Conservation (phyloP, 164 flowering plant genomes). For the Berberis vulgaris region DNA sequence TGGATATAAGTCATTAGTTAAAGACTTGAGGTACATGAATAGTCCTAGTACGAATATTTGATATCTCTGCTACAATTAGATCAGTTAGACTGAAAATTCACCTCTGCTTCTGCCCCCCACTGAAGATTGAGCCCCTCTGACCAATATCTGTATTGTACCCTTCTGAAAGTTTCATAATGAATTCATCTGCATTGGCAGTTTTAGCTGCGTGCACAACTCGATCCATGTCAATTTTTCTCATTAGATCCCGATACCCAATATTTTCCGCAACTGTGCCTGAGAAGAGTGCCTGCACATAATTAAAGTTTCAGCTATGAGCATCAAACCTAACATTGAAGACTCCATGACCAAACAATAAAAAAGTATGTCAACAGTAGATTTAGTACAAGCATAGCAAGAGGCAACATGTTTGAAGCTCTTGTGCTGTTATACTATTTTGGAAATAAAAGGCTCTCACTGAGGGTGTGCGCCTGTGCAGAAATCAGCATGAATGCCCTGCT, state of each 20-base stretch:
- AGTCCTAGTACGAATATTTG: too few species aligned
- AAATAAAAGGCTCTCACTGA: too few species aligned
- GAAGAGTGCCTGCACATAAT: constrained; percentile 55
- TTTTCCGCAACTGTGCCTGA: constrained; percentile 96
- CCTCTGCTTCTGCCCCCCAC: constrained; percentile 99
- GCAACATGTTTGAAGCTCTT: neutral
- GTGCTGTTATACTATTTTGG: neutral
- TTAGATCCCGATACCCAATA: constrained; percentile 82
- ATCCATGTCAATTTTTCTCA: constrained; percentile 59
- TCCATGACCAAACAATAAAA: neutral
- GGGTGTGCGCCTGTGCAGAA: too few species aligned
- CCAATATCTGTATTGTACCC: constrained; percentile 74
- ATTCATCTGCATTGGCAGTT: constrained; percentile 88
- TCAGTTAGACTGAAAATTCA: constrained; percentile 7
- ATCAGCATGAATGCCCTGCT: too few species aligned
- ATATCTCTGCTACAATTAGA: too few species aligned
- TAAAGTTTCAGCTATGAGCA: neutral
- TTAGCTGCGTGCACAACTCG: constrained; percentile 62
- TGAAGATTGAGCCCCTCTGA: constrained; percentile 75
- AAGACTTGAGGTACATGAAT: neutral
- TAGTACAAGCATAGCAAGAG: too few species aligned
- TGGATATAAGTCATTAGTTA: too few species aligned
- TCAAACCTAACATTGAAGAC: neutral
- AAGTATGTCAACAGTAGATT: neutral
- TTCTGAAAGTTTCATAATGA: constrained; percentile 59